A percentile compares a stretch with the other conserved stretches of the same genome.
Conservation (phyloP, 805 yeast species). For the Candida verbasci region DNA sequence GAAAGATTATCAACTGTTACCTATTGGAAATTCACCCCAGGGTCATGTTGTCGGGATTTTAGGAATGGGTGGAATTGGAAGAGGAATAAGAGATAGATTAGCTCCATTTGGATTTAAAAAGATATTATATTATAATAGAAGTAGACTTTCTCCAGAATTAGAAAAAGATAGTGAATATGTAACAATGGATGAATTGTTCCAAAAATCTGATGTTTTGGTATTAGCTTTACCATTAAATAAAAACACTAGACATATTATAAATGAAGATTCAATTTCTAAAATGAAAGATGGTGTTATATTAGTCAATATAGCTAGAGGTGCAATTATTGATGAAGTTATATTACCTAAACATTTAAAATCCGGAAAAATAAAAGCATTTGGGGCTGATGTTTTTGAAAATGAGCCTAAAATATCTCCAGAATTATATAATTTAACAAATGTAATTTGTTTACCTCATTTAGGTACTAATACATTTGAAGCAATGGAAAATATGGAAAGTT, state of each 20-base stretch:
- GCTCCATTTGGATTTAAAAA: conserved; percentile 71
- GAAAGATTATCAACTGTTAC: conserved; percentile 38
- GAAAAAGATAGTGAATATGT: conserved; percentile 71
- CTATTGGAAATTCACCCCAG: conserved; percentile 69
- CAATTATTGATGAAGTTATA: conserved; percentile 65
- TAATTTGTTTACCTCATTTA: conserved; percentile 80
- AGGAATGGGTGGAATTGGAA: conserved; percentile 90
- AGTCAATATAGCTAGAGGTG: conserved; percentile 87
- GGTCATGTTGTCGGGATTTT: conserved; percentile 77
- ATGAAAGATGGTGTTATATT: conserved; percentile 77
- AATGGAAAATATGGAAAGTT: conserved; percentile 72
- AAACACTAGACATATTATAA: conserved; percentile 66
- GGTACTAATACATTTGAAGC: conserved; percentile 81
- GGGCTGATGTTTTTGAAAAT: conserved; percentile 69
- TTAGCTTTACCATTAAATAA: conserved; percentile 74
- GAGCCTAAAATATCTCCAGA: conserved; percentile 70
- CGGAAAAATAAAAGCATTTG: conserved; percentile 67
- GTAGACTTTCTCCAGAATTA: conserved; percentile 50
- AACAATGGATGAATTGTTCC: conserved; percentile 61
- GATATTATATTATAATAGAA: conserved; percentile 70
- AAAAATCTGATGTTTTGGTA: conserved; percentile 63
- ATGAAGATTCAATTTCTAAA: conserved; percentile 53
- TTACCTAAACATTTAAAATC: conserved; percentile 50
- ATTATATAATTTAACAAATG: conserved; percentile 57
- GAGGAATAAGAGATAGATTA: conserved; percentile 68